phyloP scores from a whole-genome alignment of 163 green algal species.

The Trebouxiophyceae sp. region DNA sequence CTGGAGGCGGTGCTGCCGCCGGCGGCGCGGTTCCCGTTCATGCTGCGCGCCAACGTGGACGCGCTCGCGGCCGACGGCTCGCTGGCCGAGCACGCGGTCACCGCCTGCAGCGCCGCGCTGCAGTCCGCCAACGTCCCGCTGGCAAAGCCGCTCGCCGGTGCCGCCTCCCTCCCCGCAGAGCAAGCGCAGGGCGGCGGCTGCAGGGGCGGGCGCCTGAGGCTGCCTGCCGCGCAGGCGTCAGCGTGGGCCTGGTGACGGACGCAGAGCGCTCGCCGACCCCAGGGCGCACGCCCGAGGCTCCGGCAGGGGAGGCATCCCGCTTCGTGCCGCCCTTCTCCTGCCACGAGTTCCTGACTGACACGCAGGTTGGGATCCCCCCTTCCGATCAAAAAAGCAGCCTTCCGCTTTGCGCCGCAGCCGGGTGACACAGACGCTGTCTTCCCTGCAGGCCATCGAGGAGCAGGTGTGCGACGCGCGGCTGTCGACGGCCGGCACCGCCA shows the following conservation, averaged over 20 bases:
- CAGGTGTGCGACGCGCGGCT: constrained; percentile 77
- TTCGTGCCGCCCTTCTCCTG: background rate
- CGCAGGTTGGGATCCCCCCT: too few relatives aligned
- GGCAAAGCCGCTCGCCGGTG: too few relatives aligned
- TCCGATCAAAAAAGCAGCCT: too few relatives aligned
- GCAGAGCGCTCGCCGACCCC: background rate
- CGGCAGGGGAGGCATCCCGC: background rate
- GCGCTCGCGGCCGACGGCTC: constrained; percentile 63
- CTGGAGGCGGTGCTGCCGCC: constrained; percentile 58
- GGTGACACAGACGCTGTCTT: background rate
- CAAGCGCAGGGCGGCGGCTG: too few relatives aligned
- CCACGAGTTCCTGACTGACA: constrained; percentile 6
- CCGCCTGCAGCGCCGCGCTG: constrained; percentile 59
- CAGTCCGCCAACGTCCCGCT: constrained; percentile 64
- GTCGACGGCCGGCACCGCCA: constrained; percentile 63
- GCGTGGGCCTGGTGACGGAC: constrained; percentile 41
- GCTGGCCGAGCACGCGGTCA: constrained; percentile 65
- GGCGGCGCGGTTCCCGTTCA: constrained; percentile 65
- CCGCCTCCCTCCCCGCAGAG: too few relatives aligned
- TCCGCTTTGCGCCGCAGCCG: too few relatives aligned
- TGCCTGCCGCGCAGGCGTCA: background rate
- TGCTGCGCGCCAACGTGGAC: constrained; percentile 64
- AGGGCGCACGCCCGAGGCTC: too few relatives aligned
- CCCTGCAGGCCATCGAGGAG: constrained; percentile 54
- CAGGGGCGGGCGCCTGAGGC: too few relatives aligned